Evolutionary conservation across 2,329 filamentous ascomycete genomes (phyloP), one percentile per base, ranked within the genome.

Genomic region (Alternaria burnsii): DNA sequence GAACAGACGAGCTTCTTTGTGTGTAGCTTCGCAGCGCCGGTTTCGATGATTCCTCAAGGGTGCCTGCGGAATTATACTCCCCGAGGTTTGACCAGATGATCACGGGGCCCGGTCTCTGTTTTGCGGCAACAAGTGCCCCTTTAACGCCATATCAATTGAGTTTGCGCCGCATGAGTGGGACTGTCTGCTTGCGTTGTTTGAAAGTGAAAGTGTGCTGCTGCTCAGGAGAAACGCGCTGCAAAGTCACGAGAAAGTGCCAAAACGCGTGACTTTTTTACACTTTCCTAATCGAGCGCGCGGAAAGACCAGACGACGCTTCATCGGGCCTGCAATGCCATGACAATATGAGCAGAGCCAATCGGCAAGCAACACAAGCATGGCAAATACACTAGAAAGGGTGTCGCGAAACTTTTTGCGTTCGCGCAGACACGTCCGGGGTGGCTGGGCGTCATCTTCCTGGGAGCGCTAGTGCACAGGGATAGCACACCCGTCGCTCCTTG

Each of bases 391-490:
- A 51, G 32, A 56, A 50, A 44, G 54, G 42, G 36, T 26, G 58
- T 51, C 42, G 59, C 59, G 30, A 42, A 43, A 51, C 22, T 42
- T 50, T 56, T 56, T 59, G 52, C 24, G 51, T 41, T 55, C 47
- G 59, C 62, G 55, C 52, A 53, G 32, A 54, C 43, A 50, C 55
- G 55, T 59, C 62, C 46, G 62, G 62, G 59, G 56, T 56, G 59
- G 56, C 52, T 60, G 59, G 62, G 44, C 41, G 51, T 47, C 52
- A 46, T 56, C 38, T 52, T 38, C 41, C 41, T 32, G 22, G 14
- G 50, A 44, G 56, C 56, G 51, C 58, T 65, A 60, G 59, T 60
- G 60, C 62, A 65, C 62, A 63, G 59, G 62, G 62, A 65, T 63
- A 59, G 56, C 53, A 34, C 16, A 42, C 52, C 42, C 60, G 52